These are phyloP conservation scores for Volvox reticuliferus DNA, from an alignment of 139 green algal genomes.

Conservation along the genomic window DNA sequence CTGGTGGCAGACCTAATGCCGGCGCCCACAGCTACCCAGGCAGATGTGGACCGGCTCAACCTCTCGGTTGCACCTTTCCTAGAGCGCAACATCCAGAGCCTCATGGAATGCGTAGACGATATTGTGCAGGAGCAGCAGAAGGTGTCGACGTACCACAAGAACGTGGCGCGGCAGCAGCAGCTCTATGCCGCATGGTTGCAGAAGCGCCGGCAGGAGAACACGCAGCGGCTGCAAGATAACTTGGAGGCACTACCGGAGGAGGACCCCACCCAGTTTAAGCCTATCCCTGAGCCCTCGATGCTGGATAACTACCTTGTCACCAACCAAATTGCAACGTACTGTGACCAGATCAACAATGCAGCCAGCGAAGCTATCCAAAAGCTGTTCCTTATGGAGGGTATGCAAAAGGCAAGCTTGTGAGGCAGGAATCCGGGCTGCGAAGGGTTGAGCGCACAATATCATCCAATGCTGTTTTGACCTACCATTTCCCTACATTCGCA, in stretches of 20 bases:
- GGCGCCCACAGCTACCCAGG: constrained; percentile 52
- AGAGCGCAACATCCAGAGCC: constrained; percentile 90
- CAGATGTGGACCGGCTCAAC: constrained; percentile 84
- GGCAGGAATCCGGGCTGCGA: too few relatives aligned
- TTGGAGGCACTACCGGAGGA: constrained; percentile 96
- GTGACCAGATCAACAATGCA: constrained; percentile 71
- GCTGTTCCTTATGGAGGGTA: constrained; percentile 76
- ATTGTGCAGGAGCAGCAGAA: constrained; percentile 84
- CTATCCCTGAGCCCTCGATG: constrained; percentile 87
- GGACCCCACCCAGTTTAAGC: constrained; percentile 91
- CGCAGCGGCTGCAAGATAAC: constrained; percentile 19
- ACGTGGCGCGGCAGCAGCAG: constrained; percentile 83
- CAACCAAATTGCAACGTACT: constrained; percentile 75
- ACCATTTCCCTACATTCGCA: too few relatives aligned
- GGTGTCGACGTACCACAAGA: constrained; percentile 85
- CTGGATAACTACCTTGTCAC: constrained; percentile 94
- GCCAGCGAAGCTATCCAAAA: constrained; percentile 74
- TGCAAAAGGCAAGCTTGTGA: constrained; percentile 63
- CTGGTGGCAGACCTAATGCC: constrained; percentile 83
- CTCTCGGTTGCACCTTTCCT: constrained; percentile 84
- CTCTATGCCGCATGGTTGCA: constrained; percentile 80
- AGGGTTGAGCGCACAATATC: too few relatives aligned
- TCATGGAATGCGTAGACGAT: constrained; percentile 97
- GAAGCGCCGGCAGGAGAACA: constrained; percentile 93
- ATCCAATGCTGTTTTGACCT: too few relatives aligned